Percentiles rank a stretch among this genome's conserved stretches.
Evolutionary conservation across 2,329 filamentous ascomycete species (phyloP).

Genomic region (Gyromitra esculenta): DNA sequence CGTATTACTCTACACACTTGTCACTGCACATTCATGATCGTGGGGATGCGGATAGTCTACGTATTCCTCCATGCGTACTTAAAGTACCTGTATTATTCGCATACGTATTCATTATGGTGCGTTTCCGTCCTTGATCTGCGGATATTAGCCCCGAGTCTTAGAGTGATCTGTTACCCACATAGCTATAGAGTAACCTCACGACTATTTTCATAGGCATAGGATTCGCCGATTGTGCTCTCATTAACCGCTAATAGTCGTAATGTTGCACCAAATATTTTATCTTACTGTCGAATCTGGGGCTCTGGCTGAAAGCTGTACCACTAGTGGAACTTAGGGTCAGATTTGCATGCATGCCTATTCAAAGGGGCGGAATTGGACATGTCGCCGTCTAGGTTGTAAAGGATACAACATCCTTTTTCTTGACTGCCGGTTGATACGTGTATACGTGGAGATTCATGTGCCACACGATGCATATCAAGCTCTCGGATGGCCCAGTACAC

Average conservation of each 20-base stretch:
- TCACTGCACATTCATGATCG: slow-evolving; percentile 32
- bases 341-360: slow-evolving; percentile 5
- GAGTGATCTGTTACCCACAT: slow-evolving; percentile 14
- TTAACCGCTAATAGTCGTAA: slow-evolving; percentile 2
- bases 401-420: slow-evolving; percentile 21
- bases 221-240: slow-evolving; percentile 1
- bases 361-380: slow-evolving; percentile 4
- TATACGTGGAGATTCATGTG: slow-evolving; percentile 33
- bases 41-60: slow-evolving; percentile 32
- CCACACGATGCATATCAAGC: slow-evolving; percentile 25
- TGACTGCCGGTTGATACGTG: slow-evolving; percentile 7
- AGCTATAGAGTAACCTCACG: slow-evolving; percentile 13
- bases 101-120: background rate
- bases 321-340: slow-evolving; percentile 1
- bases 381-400: background rate
- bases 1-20: slow-evolving; percentile 41
- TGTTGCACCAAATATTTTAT: background rate
- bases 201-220: slow-evolving; percentile 11
- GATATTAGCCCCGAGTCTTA: slow-evolving; percentile 9
- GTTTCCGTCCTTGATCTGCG: slow-evolving; percentile 1
- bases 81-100: slow-evolving; percentile 6
- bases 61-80: slow-evolving; percentile 21
- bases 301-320: background rate
- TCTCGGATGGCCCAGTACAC: slow-evolving; percentile 27
- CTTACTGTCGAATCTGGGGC: background rate